Conservation (phyloP, 805 yeast genomes). For the Pichia ethanolica region DNA sequence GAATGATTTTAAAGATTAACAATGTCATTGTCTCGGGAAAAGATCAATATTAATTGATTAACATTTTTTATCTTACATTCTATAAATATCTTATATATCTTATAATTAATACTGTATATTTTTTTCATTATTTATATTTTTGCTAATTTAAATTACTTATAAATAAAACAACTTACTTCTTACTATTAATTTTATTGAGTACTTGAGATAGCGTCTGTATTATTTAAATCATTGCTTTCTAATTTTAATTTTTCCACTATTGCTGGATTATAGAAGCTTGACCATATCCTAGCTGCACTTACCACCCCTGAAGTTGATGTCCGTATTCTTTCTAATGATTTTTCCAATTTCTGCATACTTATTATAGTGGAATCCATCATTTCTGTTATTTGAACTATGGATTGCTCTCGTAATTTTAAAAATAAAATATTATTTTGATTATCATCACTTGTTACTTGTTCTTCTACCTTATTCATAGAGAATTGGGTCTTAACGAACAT, state of each 20-base stretch:
- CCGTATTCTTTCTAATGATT: conserved; percentile 8
- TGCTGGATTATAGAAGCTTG: conserved; percentile 17
- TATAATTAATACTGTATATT: too few species aligned
- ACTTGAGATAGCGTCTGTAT: background rate
- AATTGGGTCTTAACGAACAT: too few species aligned
- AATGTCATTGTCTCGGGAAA: conserved; percentile 73
- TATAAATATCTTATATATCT: too few species aligned
- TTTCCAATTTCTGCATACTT: conserved; percentile 10
- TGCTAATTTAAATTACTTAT: too few species aligned
- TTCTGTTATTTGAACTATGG: conserved; percentile 2
- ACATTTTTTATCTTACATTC: background rate
- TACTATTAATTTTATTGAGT: too few species aligned
- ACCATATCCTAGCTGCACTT: conserved; percentile 17
- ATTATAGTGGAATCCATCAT: conserved; percentile 11
- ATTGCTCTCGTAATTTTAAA: conserved; percentile 8
- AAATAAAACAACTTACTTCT: too few species aligned
- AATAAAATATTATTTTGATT: background rate
- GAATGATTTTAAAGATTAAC: conserved; percentile 96
- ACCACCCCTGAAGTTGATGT: conserved; percentile 8
- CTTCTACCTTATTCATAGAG: too few species aligned
- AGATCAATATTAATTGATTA: conserved; percentile 19
- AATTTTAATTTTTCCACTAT: conserved; percentile 11
- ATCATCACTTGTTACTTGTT: too few species aligned
- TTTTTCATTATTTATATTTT: too few species aligned
- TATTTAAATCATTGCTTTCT: conserved; percentile 6